These are phyloP conservation scores for Xylaria sp. DNA, from an alignment of 2,329 filamentous ascomycete species.

Conservation along the genomic window DNA sequence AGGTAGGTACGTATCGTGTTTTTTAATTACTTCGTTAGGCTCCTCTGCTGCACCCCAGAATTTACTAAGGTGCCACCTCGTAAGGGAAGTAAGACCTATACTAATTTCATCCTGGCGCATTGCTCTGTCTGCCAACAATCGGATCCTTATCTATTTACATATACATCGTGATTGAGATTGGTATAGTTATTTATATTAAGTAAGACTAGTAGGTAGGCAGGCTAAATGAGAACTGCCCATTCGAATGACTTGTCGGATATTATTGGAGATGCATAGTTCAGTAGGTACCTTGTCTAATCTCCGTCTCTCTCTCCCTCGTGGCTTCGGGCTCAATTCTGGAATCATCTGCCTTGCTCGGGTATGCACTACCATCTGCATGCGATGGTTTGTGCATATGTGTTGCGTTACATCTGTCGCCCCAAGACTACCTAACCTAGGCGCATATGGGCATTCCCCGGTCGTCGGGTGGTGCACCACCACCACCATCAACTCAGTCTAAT, in stretches of 20 bases:
- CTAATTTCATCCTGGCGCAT: background rate
- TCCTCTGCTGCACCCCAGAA: slow-evolving; percentile 34
- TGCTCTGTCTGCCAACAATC: no score
- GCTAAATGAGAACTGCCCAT: background rate
- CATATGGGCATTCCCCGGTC: background rate
- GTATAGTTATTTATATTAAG: no score
- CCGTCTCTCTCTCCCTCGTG: background rate
- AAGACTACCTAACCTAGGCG: background rate
- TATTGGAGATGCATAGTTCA: no score
- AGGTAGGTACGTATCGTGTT: no score
- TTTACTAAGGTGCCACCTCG: slow-evolving; percentile 15
- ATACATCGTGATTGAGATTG: background rate
- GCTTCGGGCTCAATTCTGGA: background rate
- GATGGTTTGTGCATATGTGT: background rate
- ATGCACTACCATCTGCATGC: background rate
- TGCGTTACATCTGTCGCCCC: background rate
- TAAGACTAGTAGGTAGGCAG: no score
- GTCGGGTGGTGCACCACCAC: background rate
- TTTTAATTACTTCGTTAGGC: no score
- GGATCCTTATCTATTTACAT: slow-evolving; percentile 9
- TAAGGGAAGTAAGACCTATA: slow-evolving; percentile 21
- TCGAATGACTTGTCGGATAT: no score
- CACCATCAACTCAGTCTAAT: background rate
- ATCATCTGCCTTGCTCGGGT: background rate
- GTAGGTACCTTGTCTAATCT: background rate